A percentile compares a stretch with the other conserved stretches of the same genome.
Evolutionary conservation across 2,329 filamentous ascomycete species (phyloP).

Genomic region (Fusarium sp.): DNA sequence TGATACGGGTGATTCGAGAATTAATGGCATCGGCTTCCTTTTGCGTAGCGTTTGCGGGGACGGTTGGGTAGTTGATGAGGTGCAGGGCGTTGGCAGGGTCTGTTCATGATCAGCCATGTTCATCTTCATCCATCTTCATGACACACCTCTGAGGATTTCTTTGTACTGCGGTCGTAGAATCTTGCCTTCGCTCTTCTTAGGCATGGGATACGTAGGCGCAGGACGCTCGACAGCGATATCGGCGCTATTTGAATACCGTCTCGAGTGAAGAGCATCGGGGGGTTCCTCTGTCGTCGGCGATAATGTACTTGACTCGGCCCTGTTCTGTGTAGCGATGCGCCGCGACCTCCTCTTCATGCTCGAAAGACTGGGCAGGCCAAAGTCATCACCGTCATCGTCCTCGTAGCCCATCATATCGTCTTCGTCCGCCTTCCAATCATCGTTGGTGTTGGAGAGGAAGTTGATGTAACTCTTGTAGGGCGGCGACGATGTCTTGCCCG

Average conservation of each 20-base stretch:
- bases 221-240: conserved; percentile 95
- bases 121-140: not conserved
- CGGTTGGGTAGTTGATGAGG: conserved; percentile 87
- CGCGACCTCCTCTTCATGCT: conserved; percentile 84
- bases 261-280: conserved; percentile 54
- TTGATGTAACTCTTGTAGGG: conserved; percentile 79
- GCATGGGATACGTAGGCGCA: conserved; percentile 83
- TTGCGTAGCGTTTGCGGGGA: conserved; percentile 77
- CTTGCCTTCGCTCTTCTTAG: conserved; percentile 92
- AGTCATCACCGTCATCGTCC: conserved; percentile 93
- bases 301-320: conserved; percentile 45
- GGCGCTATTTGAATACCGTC: conserved; percentile 83
- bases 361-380: conserved; percentile 91
- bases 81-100: conserved; percentile 94
- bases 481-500: conserved; percentile 70
- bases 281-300: conserved; percentile 53
- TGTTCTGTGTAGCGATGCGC: conserved; percentile 60
- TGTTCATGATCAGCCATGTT: conserved; percentile 43
- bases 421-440: conserved; percentile 83
- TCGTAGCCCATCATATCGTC: conserved; percentile 84
- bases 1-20: conserved; percentile 90
- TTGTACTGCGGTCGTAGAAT: conserved; percentile 98
- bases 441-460: conserved; percentile 83
- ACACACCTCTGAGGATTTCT: conserved; percentile 81
- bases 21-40: conserved; percentile 91